Evolutionary conservation across 2,329 filamentous ascomycete species (phyloP).

Genomic region (Colletotrichum sp.): DNA sequence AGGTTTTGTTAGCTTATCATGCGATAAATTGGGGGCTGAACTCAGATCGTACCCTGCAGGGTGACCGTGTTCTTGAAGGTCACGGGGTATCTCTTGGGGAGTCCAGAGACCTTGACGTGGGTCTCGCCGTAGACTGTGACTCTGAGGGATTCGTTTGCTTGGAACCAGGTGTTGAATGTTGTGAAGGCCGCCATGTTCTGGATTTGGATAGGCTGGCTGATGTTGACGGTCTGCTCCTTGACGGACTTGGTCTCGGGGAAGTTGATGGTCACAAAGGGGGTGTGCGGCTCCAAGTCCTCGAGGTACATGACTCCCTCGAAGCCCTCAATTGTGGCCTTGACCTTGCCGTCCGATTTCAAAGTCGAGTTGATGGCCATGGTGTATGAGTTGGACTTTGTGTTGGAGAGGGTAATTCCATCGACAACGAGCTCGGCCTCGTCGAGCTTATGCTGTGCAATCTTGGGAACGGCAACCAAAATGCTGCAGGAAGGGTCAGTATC

Average conservation of each 20-base stretch:
- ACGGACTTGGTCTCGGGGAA: slow-evolving; percentile 59
- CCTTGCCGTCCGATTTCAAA: slow-evolving; percentile 55
- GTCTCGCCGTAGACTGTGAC: slow-evolving; percentile 59
- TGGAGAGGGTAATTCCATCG: slow-evolving; percentile 54
- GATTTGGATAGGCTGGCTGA: slow-evolving; percentile 55
- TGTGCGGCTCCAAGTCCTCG: slow-evolving; percentile 50
- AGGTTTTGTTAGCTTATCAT: slow-evolving; percentile 11
- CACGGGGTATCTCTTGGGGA: slow-evolving; percentile 53
- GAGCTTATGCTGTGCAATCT: slow-evolving; percentile 61
- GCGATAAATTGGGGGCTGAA: background rate
- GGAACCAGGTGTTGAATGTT: slow-evolving; percentile 60
- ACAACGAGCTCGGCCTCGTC: slow-evolving; percentile 58
- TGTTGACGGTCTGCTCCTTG: slow-evolving; percentile 55
- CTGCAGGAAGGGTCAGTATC: slow-evolving; percentile 35
- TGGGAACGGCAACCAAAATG: slow-evolving; percentile 61
- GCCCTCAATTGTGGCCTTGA: slow-evolving; percentile 55
- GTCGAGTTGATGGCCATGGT: slow-evolving; percentile 61
- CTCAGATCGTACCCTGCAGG: slow-evolving; percentile 40
- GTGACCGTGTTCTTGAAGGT: slow-evolving; percentile 62
- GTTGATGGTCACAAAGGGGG: slow-evolving; percentile 53
- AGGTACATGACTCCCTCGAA: slow-evolving; percentile 63
- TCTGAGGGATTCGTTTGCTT: slow-evolving; percentile 53
- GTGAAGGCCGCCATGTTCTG: slow-evolving; percentile 53
- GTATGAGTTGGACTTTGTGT: slow-evolving; percentile 50
- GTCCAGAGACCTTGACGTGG: slow-evolving; percentile 53